Conservation (phyloP, 2,329 filamentous ascomycete species). For the Phyllosticta citribraziliensis region DNA sequence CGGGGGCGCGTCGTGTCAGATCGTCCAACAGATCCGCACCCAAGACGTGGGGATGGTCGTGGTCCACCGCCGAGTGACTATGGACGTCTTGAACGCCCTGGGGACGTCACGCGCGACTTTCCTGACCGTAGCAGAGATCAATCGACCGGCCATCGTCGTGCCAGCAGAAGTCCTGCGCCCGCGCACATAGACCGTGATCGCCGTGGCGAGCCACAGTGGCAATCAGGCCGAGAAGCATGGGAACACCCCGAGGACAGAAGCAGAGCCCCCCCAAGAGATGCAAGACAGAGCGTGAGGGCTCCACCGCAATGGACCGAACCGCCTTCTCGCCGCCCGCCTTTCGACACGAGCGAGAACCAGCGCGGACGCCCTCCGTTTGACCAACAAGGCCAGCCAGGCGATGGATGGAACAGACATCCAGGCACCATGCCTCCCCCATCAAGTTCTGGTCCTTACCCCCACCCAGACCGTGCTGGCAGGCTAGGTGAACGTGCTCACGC, state of each 20-base stretch:
- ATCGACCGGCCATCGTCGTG: constrained; percentile 30
- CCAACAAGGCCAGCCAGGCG: constrained; percentile 18
- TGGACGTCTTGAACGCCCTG: constrained; percentile 35
- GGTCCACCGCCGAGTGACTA: constrained; percentile 28
- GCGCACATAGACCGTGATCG: constrained; percentile 18
- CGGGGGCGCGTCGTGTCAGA: constrained; percentile 24
- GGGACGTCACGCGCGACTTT: constrained; percentile 24
- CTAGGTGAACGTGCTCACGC: neutral
- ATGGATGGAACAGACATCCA: constrained; percentile 4
- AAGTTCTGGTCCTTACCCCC: constrained; percentile 3
- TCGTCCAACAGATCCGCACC: constrained; percentile 22
- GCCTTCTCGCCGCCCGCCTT: constrained; percentile 1
- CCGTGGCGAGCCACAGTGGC: constrained; percentile 21
- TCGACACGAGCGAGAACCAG: constrained; percentile 1
- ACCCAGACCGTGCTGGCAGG: neutral
- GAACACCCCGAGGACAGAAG: constrained; percentile 27
- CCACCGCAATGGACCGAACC: constrained; percentile 6
- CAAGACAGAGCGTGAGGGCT: constrained; percentile 13
- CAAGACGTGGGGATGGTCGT: constrained; percentile 23
- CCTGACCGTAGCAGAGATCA: constrained; percentile 26
- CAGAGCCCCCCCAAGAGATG: constrained; percentile 24
- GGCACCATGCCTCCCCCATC: constrained; percentile 8
- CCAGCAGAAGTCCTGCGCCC: constrained; percentile 30
- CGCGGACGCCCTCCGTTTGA: constrained; percentile 20
- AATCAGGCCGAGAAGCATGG: constrained; percentile 18